Evolutionary conservation across 2,329 filamentous ascomycete genomes (phyloP), one percentile per base, ranked within the genome.

Genomic region (Trichoderma sp.): DNA sequence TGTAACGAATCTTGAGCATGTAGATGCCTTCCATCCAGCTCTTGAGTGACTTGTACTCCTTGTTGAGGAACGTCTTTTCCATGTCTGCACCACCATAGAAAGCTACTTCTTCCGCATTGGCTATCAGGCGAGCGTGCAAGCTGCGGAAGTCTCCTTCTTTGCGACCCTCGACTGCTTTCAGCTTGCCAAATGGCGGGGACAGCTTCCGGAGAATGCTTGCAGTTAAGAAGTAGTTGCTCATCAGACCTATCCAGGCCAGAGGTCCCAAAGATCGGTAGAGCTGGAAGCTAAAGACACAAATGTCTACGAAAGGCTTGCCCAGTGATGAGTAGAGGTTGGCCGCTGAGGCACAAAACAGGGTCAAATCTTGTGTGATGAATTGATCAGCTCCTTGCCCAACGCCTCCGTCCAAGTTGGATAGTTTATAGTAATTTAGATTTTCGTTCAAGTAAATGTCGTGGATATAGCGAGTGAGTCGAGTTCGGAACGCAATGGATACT

Each of bases 1-100:
- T 99, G 83, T 99, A 99, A 19, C 94, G 91, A 73, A 99, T 97
- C 81, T 97, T 97, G 73, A 98, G 89, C 79, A 94, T 94, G 81
- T 99, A 99, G 72, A 99, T 97, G 56, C 93, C 91, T 79, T 99
- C 96, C 95, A 99, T 98, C 92, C 94, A 97, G 72, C 88, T 91
- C 80, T 96, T 96, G 33, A 99, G 85, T 58, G 95, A 96, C 78
- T 91, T 93, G 83, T 97, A 99, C 74, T 96, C 94, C 76, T 89
- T 91, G 76, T 97, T 93, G 11, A 99, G 84, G 78, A 97, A 96
- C 2, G 92, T 89, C 81, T 96, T 96, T 80, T 99, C 96, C 83
- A 96, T 97, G 61, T 96, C 92, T 8, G 95, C 94, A 43, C 96
- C 96, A 31, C 94, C 94, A 76, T 99, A 99, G 79, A 99, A 99